A percentile compares a stretch with the other conserved stretches of the same genome.
Conservation (phyloP, 192 early-diverging fungal genomes). For the Rhizophagus sp. region DNA sequence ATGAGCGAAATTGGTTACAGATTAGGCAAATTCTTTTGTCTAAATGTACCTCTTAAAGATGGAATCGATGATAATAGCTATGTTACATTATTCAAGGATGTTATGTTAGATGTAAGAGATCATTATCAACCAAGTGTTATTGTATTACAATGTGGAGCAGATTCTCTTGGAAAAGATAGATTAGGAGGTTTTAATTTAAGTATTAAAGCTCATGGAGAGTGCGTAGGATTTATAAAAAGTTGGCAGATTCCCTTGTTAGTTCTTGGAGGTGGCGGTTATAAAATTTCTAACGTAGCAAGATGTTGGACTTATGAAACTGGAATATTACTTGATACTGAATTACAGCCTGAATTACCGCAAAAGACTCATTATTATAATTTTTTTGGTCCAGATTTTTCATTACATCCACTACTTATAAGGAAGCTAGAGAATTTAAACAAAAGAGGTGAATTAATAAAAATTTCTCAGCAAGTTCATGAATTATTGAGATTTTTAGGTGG, state of each 20-base stretch:
- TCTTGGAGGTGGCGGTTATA: conserved; percentile 93
- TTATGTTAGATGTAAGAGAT: conserved; percentile 70
- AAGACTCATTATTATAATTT: conserved; percentile 78
- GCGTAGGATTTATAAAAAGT: conserved; percentile 78
- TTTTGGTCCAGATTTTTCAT: conserved; percentile 85
- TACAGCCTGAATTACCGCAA: conserved; percentile 73
- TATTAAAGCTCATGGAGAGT: conserved; percentile 73
- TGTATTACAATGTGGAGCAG: conserved; percentile 89
- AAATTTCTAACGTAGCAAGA: conserved; percentile 84
- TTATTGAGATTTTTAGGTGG: conserved; percentile 83
- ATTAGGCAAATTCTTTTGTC: conserved; percentile 76
- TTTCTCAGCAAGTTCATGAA: conserved; percentile 74
- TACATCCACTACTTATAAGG: conserved; percentile 84
- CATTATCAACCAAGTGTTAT: conserved; percentile 80
- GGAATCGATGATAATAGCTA: conserved; percentile 88
- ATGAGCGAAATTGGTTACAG: conserved; percentile 78
- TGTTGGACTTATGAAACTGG: conserved; percentile 96
- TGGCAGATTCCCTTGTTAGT: conserved; percentile 78
- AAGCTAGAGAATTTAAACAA: conserved; percentile 89
- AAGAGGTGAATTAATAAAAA: conserved; percentile 74
- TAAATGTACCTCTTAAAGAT: conserved; percentile 90
- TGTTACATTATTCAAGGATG: conserved; percentile 70
- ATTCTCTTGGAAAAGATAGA: conserved; percentile 57
- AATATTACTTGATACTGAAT: conserved; percentile 71
- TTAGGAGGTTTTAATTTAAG: conserved; percentile 56